phyloP scores from a whole-genome alignment of 495 filamentous ascomycete genomes.

The Extremus antarcticus region DNA sequence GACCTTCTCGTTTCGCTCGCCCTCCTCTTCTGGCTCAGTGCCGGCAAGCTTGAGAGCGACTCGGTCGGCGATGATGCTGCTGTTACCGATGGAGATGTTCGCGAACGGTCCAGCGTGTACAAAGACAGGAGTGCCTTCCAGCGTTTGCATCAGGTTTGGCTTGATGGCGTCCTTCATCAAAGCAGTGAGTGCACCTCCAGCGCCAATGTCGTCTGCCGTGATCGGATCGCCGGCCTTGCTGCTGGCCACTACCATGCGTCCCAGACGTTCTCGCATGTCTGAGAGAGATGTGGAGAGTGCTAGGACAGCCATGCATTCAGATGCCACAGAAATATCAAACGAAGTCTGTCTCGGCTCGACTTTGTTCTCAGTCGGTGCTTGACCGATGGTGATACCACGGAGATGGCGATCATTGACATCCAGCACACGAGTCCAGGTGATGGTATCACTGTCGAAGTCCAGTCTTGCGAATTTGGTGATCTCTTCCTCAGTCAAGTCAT shows the following conservation, averaged over 20 bases:
- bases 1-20: conserved; percentile 57
- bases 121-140: conserved; percentile 94
- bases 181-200: conserved; percentile 82
- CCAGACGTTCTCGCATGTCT: conserved; percentile 89
- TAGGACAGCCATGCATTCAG: conserved; percentile 96
- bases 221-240: conserved; percentile 78
- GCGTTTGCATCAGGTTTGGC: conserved; percentile 95
- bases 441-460: conserved; percentile 92
- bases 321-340: conserved; percentile 95
- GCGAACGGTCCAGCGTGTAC: conserved; percentile 96
- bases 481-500: conserved; percentile 83
- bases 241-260: conserved; percentile 91
- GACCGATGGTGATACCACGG: conserved; percentile 74
- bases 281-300: conserved; percentile 77
- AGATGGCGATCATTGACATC: conserved; percentile 96
- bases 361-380: conserved; percentile 73
- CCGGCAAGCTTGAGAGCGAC: conserved; percentile 91
- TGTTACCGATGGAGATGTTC: conserved; percentile 95
- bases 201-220: conserved; percentile 90
- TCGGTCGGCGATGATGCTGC: conserved; percentile 87
- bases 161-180: conserved; percentile 98
- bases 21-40: conserved; percentile 85
- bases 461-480: conserved; percentile 76
- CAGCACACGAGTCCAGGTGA: conserved; percentile 91
- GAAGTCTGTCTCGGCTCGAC: conserved; percentile 72